A percentile compares a stretch with the other conserved stretches of the same genome.
Conservation (phyloP, 2,329 filamentous ascomycete genomes). For the Fusarium sp. region DNA sequence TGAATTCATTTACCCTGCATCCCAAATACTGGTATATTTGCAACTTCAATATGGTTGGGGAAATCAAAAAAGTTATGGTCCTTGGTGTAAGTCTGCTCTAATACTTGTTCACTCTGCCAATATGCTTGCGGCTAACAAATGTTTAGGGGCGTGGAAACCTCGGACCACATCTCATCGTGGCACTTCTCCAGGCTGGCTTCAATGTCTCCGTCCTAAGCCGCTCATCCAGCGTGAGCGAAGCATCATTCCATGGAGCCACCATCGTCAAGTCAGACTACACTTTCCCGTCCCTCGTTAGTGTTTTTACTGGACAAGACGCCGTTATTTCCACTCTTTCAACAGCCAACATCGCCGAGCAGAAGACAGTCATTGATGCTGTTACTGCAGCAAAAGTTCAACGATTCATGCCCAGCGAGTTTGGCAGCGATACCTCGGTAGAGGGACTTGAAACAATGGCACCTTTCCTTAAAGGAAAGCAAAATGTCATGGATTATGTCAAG, state of each 20-base stretch:
- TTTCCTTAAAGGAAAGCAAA: constrained; percentile 8
- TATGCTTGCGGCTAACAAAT: too few relatives aligned
- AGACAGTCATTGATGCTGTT: constrained; percentile 5
- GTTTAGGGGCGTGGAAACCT: constrained; percentile 8
- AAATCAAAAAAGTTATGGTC: constrained; percentile 12
- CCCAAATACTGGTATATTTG: accelerated
- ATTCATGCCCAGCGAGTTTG: constrained; percentile 22
- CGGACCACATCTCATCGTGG: neutral
- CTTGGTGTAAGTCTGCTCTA: neutral
- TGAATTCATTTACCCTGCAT: constrained; percentile 10
- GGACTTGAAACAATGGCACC: constrained; percentile 11
- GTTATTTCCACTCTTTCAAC: constrained; percentile 16
- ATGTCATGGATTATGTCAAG: constrained; percentile 14
- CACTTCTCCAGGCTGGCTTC: neutral
- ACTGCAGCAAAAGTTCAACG: constrained; percentile 13
- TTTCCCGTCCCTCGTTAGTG: accelerated
- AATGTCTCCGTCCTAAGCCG: accelerated
- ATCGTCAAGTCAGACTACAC: constrained; percentile 14
- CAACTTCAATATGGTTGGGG: neutral
- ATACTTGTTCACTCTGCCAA: too few relatives aligned
- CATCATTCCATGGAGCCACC: neutral
- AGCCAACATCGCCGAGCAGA: constrained; percentile 14
- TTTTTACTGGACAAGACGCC: neutral
- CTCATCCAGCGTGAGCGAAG: accelerated
- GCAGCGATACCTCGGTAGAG: neutral